Conservation (phyloP, 2,329 filamentous ascomycete genomes). For the Colletotrichum incanum region DNA sequence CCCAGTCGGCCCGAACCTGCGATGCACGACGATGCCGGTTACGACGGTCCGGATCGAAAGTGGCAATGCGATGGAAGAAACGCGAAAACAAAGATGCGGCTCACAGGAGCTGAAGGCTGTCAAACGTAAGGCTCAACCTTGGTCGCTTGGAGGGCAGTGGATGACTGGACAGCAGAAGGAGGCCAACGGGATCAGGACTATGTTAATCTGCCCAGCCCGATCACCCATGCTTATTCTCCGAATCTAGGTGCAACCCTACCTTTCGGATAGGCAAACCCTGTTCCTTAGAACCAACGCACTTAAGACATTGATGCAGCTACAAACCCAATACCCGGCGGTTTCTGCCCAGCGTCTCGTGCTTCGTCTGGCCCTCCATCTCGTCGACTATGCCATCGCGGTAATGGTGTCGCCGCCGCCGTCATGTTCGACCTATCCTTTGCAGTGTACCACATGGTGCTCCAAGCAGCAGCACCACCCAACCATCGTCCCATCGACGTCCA, state of each 20-base stretch:
- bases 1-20: not conserved
- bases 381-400: constrained; percentile 15
- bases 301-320: constrained; percentile 8
- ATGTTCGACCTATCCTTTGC: not conserved
- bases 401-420: constrained; percentile 8
- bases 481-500: constrained; percentile 25
- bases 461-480: constrained; percentile 3
- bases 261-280: not conserved
- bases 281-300: not conserved
- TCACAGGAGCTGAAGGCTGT: constrained; percentile 21
- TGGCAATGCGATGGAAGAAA: not conserved
- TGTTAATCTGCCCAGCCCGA: constrained; percentile 18
- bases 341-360: constrained; percentile 1
- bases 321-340: constrained; percentile 9
- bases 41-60: constrained; percentile 5
- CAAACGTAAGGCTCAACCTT: constrained; percentile 24
- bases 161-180: not conserved
- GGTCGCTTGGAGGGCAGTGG: not conserved
- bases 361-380: constrained; percentile 22
- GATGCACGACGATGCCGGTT: not conserved
- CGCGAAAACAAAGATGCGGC: constrained; percentile 17
- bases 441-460: constrained; percentile 12
- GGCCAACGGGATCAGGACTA: constrained; percentile 11
- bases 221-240: not conserved
- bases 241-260: constrained; percentile 22